These are phyloP conservation scores for Penicillium sp. DNA, from an alignment of 2,329 filamentous ascomycete species.

Conservation along the genomic window DNA sequence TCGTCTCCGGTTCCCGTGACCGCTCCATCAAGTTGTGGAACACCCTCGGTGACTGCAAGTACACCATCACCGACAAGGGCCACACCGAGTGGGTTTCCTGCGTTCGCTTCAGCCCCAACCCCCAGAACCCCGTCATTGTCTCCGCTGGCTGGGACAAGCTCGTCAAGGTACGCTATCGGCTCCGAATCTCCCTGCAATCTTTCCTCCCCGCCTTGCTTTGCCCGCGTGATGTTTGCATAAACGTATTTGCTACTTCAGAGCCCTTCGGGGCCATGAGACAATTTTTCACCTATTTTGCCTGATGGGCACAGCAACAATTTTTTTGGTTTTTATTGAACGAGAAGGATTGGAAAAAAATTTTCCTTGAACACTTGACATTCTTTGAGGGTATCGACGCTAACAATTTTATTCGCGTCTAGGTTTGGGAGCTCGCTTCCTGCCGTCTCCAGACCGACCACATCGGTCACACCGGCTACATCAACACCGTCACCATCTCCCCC, in stretches of 20 bases:
- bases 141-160: slow-evolving; percentile 99
- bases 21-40: slow-evolving; percentile 99
- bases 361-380: slow-evolving; percentile 7
- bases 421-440: slow-evolving; percentile 99
- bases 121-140: slow-evolving; percentile 99
- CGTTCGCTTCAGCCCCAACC: slow-evolving; percentile 99
- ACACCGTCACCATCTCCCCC: slow-evolving; percentile 99
- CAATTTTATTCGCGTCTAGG: slow-evolving; percentile 54
- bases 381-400: slow-evolving; percentile 21
- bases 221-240: slow-evolving; percentile 87
- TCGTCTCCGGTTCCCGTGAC: slow-evolving; percentile 97
- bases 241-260: slow-evolving; percentile 99
- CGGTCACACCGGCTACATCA: slow-evolving; percentile 98
- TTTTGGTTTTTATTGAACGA: slow-evolving; percentile 18
- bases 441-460: slow-evolving; percentile 99
- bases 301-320: slow-evolving; percentile 35
- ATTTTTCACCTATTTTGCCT: slow-evolving; percentile 70
- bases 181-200: slow-evolving; percentile 10
- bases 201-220: slow-evolving; percentile 17
- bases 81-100: slow-evolving; percentile 99
- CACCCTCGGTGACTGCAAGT: slow-evolving; percentile 99
- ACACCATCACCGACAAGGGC: slow-evolving; percentile 99
- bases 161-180: slow-evolving; percentile 79
- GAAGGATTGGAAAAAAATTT: slow-evolving; percentile 16
- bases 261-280: slow-evolving; percentile 91